A percentile compares a stretch with the other conserved stretches of the same genome.
phyloP scores from a whole-genome alignment of 2,329 filamentous ascomycete species.

The Sporothrix inflata region DNA sequence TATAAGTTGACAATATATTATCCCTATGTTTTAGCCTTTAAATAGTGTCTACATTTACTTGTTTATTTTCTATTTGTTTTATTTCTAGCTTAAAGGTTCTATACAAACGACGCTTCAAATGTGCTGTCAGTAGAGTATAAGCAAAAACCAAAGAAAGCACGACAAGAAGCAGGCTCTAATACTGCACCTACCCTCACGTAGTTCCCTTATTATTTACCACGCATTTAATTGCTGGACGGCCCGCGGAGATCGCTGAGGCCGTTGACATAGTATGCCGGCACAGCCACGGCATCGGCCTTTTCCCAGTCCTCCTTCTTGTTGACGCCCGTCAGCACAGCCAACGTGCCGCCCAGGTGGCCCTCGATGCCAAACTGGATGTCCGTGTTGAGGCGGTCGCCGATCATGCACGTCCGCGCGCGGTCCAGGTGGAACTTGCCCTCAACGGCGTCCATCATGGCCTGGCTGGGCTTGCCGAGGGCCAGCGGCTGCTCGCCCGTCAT shows the following conservation, averaged over 20 bases:
- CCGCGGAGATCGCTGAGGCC: slow-evolving; percentile 72
- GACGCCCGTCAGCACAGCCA: slow-evolving; percentile 90
- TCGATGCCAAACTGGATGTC: slow-evolving; percentile 96
- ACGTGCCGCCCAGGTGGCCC: slow-evolving; percentile 84
- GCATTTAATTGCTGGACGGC: slow-evolving; percentile 1
- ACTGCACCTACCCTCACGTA: no score
- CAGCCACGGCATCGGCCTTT: slow-evolving; percentile 66
- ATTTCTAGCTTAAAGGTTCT: not conserved
- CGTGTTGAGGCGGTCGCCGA: slow-evolving; percentile 90
- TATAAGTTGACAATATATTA: no score
- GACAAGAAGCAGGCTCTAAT: no score
- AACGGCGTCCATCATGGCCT: slow-evolving; percentile 99
- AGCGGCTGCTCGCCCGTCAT: slow-evolving; percentile 72
- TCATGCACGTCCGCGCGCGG: slow-evolving; percentile 85
- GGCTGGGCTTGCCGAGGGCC: slow-evolving; percentile 89
- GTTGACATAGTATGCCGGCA: slow-evolving; percentile 84
- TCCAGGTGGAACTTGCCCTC: slow-evolving; percentile 95
- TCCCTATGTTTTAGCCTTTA: no score
- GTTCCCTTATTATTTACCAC: no score
- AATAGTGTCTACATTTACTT: no score
- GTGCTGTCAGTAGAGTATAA: not conserved
- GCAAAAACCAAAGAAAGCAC: not conserved
- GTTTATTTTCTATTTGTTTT: no score
- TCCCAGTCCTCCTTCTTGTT: slow-evolving; percentile 83
- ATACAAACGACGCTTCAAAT: not conserved